phyloP scores from a whole-genome alignment of 768 basidiomycete genomes.

The Podaxis sp. region DNA sequence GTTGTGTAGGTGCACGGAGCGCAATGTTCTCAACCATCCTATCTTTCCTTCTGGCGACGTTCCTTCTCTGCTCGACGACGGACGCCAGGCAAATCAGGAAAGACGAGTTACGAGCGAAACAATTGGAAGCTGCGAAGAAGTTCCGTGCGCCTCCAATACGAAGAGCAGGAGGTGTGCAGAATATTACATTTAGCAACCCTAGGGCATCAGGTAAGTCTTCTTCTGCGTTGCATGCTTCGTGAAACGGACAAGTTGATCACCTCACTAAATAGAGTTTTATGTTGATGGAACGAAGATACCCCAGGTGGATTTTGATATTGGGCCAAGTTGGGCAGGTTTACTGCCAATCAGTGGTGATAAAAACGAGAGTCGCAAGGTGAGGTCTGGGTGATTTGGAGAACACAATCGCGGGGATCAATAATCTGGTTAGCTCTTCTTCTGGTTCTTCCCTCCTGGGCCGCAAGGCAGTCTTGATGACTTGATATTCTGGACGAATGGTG shows the following conservation, averaged over 20 bases:
- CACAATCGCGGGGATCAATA: not conserved
- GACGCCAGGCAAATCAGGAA: constrained; percentile 33
- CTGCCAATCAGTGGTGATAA: constrained; percentile 58
- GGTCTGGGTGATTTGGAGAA: not conserved
- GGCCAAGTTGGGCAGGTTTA: constrained; percentile 72
- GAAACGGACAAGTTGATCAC: not conserved
- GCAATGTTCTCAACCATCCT: not conserved
- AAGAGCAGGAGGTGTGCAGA: constrained; percentile 33
- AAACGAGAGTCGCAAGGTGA: constrained; percentile 66
- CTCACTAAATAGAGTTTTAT: constrained; percentile 48
- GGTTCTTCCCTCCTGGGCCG: constrained; percentile 80
- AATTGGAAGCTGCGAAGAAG: constrained; percentile 44
- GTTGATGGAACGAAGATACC: constrained; percentile 66
- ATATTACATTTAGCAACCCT: constrained; percentile 70
- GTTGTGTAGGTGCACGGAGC: not conserved
- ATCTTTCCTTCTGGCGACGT: constrained; percentile 11
- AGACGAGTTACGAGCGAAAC: constrained; percentile 38
- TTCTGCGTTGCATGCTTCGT: too few species aligned
- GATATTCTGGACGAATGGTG: constrained; percentile 82
- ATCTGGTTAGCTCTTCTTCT: constrained; percentile 65
- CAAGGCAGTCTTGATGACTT: constrained; percentile 67
- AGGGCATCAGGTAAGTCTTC: constrained; percentile 47
- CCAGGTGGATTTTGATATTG: constrained; percentile 66
- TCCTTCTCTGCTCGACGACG: constrained; percentile 13
- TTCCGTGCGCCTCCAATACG: constrained; percentile 20